A percentile compares a stretch with the other conserved stretches of the same genome.
phyloP scores from a whole-genome alignment of 169 alveolate genomes.

The Plasmodium blacklocki region DNA sequence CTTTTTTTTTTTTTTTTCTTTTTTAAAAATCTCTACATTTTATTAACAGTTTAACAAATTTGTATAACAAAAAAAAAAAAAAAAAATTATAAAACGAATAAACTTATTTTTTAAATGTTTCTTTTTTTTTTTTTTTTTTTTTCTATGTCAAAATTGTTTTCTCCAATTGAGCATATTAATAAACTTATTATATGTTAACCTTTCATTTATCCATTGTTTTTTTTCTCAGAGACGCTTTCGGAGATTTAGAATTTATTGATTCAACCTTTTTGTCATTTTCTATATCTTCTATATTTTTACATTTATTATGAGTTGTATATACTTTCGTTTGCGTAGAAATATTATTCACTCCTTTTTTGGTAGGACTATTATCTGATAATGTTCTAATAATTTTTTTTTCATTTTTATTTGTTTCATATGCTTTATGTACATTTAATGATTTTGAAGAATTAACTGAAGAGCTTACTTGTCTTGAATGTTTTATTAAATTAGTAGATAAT shows the following conservation, averaged over 20 bases:
- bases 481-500: background rate
- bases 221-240: conserved; percentile 5
- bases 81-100: background rate
- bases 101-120: background rate
- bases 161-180: background rate
- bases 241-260: conserved; percentile 5
- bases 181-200: too few relatives aligned
- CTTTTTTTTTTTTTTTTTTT: background rate
- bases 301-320: conserved; percentile 23
- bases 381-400: conserved; percentile 8
- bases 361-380: background rate
- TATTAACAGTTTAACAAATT: too few relatives aligned
- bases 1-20: too few relatives aligned
- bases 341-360: conserved; percentile 16
- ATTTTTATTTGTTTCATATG: conserved; percentile 7
- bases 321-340: background rate
- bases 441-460: background rate
- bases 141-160: background rate
- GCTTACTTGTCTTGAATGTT: background rate
- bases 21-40: too few relatives aligned
- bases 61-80: background rate
- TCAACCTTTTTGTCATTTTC: conserved; percentile 12
- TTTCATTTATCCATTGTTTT: conserved; percentile 6
- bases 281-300: conserved; percentile 14
- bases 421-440: conserved; percentile 7